A percentile compares a stretch with the other conserved stretches of the same genome.
These are phyloP conservation scores for Hydrangea macrophylla DNA, from an alignment of 148 eudicot genomes.

Conservation along the genomic window DNA sequence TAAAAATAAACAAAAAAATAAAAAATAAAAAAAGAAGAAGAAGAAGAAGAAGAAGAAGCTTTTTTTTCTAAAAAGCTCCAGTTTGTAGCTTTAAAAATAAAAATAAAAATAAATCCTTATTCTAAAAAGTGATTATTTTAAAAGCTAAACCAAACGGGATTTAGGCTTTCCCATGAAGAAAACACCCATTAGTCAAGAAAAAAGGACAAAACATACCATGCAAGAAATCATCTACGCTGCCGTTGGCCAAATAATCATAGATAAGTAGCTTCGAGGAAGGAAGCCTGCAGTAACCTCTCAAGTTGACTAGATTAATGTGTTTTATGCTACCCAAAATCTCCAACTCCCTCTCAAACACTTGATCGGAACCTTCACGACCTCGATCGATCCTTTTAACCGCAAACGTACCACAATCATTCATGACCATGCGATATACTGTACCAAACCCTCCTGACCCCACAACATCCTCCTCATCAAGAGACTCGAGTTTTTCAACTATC, in stretches of 20 bases:
- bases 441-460: slow-evolving; percentile 98
- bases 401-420: slow-evolving; percentile 96
- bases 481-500: slow-evolving; percentile 85
- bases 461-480: slow-evolving; percentile 74
- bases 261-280: slow-evolving; percentile 87
- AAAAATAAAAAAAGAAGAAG: too few relatives aligned
- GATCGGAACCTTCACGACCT: slow-evolving; percentile 73
- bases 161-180: not conserved
- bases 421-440: slow-evolving; percentile 89
- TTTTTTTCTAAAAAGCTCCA: too few relatives aligned
- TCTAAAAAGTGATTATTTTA: too few relatives aligned
- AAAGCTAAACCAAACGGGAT: too few relatives aligned
- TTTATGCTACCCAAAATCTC: slow-evolving; percentile 90
- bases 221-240: slow-evolving; percentile 79
- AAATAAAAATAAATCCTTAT: too few relatives aligned
- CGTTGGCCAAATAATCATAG: slow-evolving; percentile 83
- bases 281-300: slow-evolving; percentile 90
- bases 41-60: too few relatives aligned
- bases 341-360: slow-evolving; percentile 82
- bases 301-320: slow-evolving; percentile 84
- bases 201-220: slow-evolving; percentile 51
- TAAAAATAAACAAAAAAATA: too few relatives aligned
- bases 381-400: slow-evolving; percentile 87
- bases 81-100: too few relatives aligned
- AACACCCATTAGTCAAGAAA: not conserved